Base-by-base conservation (phyloP, 148 eudicot species). In the Persicaria tinctoria region DNA sequence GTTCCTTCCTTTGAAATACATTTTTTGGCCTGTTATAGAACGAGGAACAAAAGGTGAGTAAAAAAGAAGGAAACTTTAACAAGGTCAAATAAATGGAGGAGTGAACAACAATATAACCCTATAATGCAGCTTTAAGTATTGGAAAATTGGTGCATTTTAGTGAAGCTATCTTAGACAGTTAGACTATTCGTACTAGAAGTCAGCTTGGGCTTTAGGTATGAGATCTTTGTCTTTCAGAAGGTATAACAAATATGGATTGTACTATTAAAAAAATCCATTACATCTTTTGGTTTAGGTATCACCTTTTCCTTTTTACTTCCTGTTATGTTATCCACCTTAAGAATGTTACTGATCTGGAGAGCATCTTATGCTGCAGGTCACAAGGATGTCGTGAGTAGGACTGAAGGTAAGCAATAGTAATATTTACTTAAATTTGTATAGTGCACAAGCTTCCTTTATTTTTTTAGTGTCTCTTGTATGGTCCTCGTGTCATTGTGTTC, bases 391-490 rank as follows among this genome's bases (percentile, higher is more conserved):
- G 77, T 90, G 41, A 87, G 75, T 77, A 84, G 93, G 82, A 79
- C 87, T 77, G 97, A 88, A 88, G 98, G 98, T 91, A 83, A 74
- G 62, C 64, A 51, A 46, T 47, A 41, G n/a, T 64, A 32, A 32
- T 32, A 23, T 9, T 9, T 2, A 4, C 45, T 62, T 62, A 7
- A 32, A 63, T 6, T 32, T 32, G 46, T 63, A 63, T 32, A 7
- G 5, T 62, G 45, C 3, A 44, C 14, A 27, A 38, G 47, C 17
- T 64, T 64, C 32, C 5, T n/a, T 64, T 38, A 11, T 11, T 13
- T 64, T 17, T 64, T 4, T 4, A 64, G 70, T 63, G 46, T 41
- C 70, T 23, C 4, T 63, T 64, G 18, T 64, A 13, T 64, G 17
- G 17, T 64, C 70, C 41, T 12, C 16, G 12, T 41, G 47, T 41